A percentile compares a stretch with the other conserved stretches of the same genome.
Evolutionary conservation across 306 rosid species (phyloP).

Genomic region (Quercus rubra): DNA sequence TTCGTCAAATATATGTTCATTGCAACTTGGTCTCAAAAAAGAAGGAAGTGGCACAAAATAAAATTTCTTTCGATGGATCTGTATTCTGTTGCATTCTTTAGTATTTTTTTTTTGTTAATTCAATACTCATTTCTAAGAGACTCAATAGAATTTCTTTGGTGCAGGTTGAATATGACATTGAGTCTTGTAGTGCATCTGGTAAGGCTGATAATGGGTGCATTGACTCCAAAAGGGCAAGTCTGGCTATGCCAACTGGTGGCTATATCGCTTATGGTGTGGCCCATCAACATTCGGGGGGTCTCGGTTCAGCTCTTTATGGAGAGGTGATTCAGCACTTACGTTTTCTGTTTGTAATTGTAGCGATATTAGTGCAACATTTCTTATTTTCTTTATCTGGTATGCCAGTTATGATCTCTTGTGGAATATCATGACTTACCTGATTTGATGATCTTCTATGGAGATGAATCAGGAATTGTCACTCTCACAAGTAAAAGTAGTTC

Average conservation of each 20-base stretch:
- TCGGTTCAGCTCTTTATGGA: slow-evolving; percentile 60
- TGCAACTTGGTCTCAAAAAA: background rate
- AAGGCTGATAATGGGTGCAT: slow-evolving; percentile 15
- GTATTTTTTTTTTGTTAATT: background rate
- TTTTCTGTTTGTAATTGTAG: background rate
- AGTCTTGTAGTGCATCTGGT: slow-evolving; percentile 36
- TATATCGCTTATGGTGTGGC: slow-evolving; percentile 67
- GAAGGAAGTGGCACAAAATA: background rate
- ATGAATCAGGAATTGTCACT: background rate
- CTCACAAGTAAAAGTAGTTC: background rate
- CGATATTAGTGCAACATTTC: too few species aligned
- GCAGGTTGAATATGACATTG: slow-evolving; percentile 59
- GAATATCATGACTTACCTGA: background rate
- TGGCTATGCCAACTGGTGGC: slow-evolving; percentile 47
- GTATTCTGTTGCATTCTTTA: background rate
- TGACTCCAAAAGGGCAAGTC: slow-evolving; percentile 34
- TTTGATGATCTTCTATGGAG: background rate
- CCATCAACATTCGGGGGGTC: slow-evolving; percentile 79
- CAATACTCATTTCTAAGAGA: background rate
- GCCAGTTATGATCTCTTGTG: background rate
- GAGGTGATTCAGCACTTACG: slow-evolving; percentile 34
- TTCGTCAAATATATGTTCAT: background rate
- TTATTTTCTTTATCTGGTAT: too few species aligned
- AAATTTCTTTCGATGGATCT: background rate
- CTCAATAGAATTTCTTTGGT: background rate